Conservation (phyloP, 768 basidiomycete species). For the Pleurotus cornucopiae region DNA sequence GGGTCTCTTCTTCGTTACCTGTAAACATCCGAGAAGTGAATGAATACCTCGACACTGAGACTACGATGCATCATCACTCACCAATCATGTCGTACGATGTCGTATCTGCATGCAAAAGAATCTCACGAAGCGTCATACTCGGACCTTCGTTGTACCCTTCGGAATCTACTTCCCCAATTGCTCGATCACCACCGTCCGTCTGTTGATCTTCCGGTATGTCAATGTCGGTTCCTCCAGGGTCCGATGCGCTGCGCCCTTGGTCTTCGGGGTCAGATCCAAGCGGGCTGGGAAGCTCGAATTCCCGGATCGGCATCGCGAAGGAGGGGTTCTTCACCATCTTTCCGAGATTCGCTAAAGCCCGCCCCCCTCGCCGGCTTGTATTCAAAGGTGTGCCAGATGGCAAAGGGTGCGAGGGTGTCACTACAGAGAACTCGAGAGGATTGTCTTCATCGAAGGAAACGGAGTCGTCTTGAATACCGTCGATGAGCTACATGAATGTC, state of each 20-base stretch:
- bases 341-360: constrained; percentile 14
- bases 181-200: neutral
- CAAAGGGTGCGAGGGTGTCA: neutral
- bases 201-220: neutral
- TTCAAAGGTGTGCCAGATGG: constrained; percentile 1
- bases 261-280: neutral
- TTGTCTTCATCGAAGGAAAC: constrained; percentile 5
- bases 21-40: neutral
- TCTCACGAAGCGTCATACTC: constrained; percentile 47
- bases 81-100: constrained; percentile 35
- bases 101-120: constrained; percentile 35
- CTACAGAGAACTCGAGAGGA: neutral
- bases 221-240: neutral
- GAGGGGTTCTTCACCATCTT: constrained; percentile 8
- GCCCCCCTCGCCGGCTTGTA: constrained; percentile 13
- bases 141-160: constrained; percentile 30
- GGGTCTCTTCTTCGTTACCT: neutral
- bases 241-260: neutral
- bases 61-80: constrained; percentile 11
- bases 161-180: constrained; percentile 19
- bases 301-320: neutral
- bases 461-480: constrained; percentile 6
- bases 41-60: no score
- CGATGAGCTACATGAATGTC: constrained; percentile 1
- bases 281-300: neutral